Percentiles rank a stretch among this genome's conserved stretches.
Evolutionary conservation across 1,284 basidiomycete genomes (phyloP).

Genomic region (Ceratobasidium sp.): DNA sequence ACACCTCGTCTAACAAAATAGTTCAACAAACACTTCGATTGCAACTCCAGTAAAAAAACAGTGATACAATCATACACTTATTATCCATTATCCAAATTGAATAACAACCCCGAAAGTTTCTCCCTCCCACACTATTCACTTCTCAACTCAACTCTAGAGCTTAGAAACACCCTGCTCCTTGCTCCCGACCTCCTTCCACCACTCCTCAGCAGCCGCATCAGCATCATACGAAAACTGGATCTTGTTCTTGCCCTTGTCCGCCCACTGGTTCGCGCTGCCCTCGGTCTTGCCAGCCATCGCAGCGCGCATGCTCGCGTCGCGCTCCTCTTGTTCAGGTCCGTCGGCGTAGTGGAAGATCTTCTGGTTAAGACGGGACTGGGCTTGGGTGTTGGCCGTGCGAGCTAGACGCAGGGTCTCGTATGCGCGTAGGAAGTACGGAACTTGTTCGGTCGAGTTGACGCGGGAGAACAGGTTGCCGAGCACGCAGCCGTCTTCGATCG

Average conservation of each 20-base stretch:
- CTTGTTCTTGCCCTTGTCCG: slow-evolving; percentile 49
- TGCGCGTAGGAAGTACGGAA: slow-evolving; percentile 47
- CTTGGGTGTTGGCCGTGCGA: slow-evolving; percentile 48
- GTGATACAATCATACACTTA: slow-evolving; percentile 12
- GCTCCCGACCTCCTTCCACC: slow-evolving; percentile 48
- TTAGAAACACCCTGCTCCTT: slow-evolving; percentile 42
- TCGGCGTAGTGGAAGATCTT: slow-evolving; percentile 50
- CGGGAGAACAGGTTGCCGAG: slow-evolving; percentile 61
- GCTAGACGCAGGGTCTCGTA: slow-evolving; percentile 49
- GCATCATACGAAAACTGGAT: slow-evolving; percentile 50
- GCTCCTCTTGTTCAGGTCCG: slow-evolving; percentile 48
- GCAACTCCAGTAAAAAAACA: neutral
- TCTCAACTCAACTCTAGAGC: slow-evolving; percentile 1
- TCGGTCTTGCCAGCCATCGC: slow-evolving; percentile 48
- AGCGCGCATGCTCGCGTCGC: slow-evolving; percentile 47
- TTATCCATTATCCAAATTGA: slow-evolving; percentile 1
- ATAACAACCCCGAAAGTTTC: neutral
- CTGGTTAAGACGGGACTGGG: slow-evolving; percentile 49
- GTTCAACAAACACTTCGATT: slow-evolving; percentile 17
- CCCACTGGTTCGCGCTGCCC: slow-evolving; percentile 50
- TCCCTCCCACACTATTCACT: neutral
- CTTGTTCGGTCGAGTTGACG: slow-evolving; percentile 42
- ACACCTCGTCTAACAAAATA: neutral
- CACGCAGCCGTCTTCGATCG: slow-evolving; percentile 75
- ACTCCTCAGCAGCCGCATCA: slow-evolving; percentile 48